These are phyloP conservation scores for Eucalyptus erythrocorys DNA, from an alignment of 345 rosid species.

Conservation along the genomic window DNA sequence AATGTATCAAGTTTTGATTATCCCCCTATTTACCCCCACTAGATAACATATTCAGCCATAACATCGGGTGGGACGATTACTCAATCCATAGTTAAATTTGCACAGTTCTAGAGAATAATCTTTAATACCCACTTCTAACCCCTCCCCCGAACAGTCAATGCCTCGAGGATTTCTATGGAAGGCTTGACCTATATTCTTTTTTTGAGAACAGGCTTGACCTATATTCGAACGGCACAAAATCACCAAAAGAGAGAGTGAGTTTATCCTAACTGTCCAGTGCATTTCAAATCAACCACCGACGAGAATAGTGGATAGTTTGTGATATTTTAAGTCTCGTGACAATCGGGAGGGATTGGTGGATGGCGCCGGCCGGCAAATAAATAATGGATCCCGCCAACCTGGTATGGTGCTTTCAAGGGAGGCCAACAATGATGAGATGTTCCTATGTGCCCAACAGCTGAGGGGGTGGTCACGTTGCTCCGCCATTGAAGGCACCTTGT, in stretches of 20 bases:
- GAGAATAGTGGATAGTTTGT: neutral
- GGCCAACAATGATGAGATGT: neutral
- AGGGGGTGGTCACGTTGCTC: neutral
- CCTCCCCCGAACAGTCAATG: neutral
- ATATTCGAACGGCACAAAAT: too few species aligned
- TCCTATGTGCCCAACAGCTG: neutral
- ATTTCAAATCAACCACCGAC: neutral
- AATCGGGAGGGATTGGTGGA: neutral
- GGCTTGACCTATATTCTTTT: too few species aligned
- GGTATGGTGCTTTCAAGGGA: rapidly evolving
- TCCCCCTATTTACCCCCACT: rapidly evolving
- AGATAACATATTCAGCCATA: neutral
- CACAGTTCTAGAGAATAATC: too few species aligned
- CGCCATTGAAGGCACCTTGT: neutral
- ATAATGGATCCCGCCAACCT: neutral
- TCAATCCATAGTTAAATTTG: neutral
- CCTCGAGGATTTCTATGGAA: neutral
- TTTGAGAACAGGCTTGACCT: too few species aligned
- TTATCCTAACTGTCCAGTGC: neutral
- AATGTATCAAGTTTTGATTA: neutral
- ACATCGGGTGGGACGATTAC: neutral
- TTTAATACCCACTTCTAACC: neutral
- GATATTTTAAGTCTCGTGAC: neutral
- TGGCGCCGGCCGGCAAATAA: neutral
- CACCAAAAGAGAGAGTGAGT: neutral